Conservation (phyloP, 108 stramenopile genomes). For the Schizochytrium sp. region DNA sequence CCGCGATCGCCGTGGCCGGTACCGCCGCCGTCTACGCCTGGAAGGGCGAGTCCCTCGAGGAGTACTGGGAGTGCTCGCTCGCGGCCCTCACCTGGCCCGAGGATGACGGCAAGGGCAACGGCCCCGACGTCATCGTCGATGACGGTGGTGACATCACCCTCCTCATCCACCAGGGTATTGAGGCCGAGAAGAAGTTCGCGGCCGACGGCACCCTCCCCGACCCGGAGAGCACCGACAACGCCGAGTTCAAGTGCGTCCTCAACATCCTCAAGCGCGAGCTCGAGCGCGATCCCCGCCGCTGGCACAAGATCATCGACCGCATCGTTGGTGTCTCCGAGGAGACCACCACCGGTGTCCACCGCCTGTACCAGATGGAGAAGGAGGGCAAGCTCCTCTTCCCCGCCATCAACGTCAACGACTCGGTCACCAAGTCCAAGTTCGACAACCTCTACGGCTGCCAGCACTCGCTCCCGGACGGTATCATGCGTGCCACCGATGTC, state of each 20-base stretch:
- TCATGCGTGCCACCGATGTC: constrained; percentile 99
- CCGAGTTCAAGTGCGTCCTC: constrained; percentile 97
- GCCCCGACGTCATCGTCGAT: constrained; percentile 96
- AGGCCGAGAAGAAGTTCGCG: constrained; percentile 91
- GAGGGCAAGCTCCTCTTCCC: constrained; percentile 90
- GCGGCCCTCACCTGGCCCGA: constrained; percentile 36
- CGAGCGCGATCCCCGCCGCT: constrained; percentile 84
- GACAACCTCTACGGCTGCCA: constrained; percentile 99
- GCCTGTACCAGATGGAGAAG: constrained; percentile 99
- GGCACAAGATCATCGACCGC: constrained; percentile 89
- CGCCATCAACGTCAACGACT: constrained; percentile 99
- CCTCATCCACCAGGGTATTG: constrained; percentile 98
- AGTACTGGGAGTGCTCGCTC: constrained; percentile 30
- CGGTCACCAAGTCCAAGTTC: constrained; percentile 99
- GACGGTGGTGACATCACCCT: constrained; percentile 99
- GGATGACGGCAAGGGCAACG: constrained; percentile 95
- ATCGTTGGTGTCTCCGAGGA: constrained; percentile 98
- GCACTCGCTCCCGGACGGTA: constrained; percentile 99
- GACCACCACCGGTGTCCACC: constrained; percentile 99
- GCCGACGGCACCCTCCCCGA: constrained; percentile 94
- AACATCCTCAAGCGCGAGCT: constrained; percentile 93
- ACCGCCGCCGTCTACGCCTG: constrained; percentile 97
- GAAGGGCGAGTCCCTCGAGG: constrained; percentile 98
- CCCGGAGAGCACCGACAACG: constrained; percentile 91
- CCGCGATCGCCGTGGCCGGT: constrained; percentile 95